Evolutionary conservation across 208 protist genomes (phyloP).

Genomic region (Crithidia mellificae): DNA sequence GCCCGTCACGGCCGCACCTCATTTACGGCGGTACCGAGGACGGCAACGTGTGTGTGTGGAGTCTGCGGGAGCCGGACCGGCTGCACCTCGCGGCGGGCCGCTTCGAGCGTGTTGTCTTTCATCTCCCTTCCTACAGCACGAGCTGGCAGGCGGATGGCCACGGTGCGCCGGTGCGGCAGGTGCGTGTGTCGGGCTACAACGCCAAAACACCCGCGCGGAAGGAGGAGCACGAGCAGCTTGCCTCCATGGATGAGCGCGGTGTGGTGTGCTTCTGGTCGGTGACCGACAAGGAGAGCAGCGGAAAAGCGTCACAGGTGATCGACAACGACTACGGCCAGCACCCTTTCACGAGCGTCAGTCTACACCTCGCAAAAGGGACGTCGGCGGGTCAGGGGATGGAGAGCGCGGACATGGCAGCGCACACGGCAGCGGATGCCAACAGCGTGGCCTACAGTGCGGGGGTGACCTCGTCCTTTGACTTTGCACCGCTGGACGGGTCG

Average conservation of each 20-base stretch:
- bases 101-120: conserved; percentile 44
- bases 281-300: conserved; percentile 50
- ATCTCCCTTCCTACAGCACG: conserved; percentile 75
- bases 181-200: conserved; percentile 75
- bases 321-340: conserved; percentile 72
- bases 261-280: conserved; percentile 69
- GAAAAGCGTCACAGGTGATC: conserved; percentile 29
- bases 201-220: conserved; percentile 33
- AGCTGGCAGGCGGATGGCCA: conserved; percentile 77
- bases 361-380: conserved; percentile 38
- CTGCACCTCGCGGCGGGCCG: conserved; percentile 62
- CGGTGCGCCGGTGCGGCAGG: conserved; percentile 44
- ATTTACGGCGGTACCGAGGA: conserved; percentile 75
- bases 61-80: conserved; percentile 72
- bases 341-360: conserved; percentile 38
- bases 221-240: conserved; percentile 71
- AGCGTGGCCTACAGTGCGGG: conserved; percentile 17
- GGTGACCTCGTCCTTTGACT: conserved; percentile 44
- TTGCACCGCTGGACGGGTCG: conserved; percentile 59
- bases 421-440: not conserved
- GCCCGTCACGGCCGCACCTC: conserved; percentile 59
- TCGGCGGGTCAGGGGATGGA: not conserved
- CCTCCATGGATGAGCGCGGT: conserved; percentile 63
- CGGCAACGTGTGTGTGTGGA: conserved; percentile 76
- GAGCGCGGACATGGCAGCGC: not conserved